Percentiles rank a stretch among this genome's conserved stretches.
Conservation (phyloP, 805 yeast genomes). For the Saccharomycopsis javanensis region DNA sequence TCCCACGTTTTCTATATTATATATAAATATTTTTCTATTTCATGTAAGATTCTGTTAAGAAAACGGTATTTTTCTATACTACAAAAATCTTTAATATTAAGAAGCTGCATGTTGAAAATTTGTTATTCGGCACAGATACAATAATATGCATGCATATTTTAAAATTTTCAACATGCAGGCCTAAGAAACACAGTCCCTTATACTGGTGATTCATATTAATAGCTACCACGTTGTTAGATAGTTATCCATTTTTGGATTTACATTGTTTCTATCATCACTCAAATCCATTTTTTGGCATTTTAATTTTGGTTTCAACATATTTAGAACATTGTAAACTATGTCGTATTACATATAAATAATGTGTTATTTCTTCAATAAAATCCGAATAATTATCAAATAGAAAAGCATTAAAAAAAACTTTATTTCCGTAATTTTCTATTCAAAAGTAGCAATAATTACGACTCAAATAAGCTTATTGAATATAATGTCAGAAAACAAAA, state of each 20-base stretch:
- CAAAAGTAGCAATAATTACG: too few relatives aligned
- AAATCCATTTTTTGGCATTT: not conserved
- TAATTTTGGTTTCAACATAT: not conserved
- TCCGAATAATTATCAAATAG: not conserved
- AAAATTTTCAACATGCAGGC: not conserved
- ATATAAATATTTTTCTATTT: not conserved
- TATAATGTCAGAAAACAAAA: constrained; percentile 1
- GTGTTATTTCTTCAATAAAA: not conserved
- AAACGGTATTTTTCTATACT: not conserved
- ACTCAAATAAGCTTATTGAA: too few relatives aligned
- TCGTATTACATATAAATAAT: not conserved
- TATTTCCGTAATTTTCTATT: not conserved
- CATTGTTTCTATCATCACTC: not conserved
- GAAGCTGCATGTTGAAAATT: not conserved
- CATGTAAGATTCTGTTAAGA: not conserved
- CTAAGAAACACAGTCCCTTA: not conserved
- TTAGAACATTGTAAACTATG: not conserved
- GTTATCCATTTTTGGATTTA: not conserved
- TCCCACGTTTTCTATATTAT: not conserved
- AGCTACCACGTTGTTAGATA: not conserved
- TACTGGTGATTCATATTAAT: not conserved
- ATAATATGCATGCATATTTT: not conserved
- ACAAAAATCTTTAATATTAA: not conserved
- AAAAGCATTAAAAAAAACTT: too few relatives aligned
- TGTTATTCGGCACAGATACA: not conserved